Evolutionary conservation across 1,284 basidiomycete species (phyloP).

Genomic region (Fomitopsis betulina): DNA sequence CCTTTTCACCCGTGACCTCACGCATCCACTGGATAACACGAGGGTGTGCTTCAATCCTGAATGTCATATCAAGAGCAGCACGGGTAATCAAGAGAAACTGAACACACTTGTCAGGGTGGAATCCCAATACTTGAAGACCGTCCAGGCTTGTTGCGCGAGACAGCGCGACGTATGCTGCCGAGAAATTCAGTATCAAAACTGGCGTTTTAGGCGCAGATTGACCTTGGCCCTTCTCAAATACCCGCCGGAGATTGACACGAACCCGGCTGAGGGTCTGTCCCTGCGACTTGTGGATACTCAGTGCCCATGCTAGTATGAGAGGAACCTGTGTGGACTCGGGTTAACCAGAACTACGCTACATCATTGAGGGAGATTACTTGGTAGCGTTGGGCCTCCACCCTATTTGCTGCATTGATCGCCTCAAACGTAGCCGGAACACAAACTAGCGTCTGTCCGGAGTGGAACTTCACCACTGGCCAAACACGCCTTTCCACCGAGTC

Average conservation of each 20-base stretch:
- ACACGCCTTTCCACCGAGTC: slow-evolving; percentile 7
- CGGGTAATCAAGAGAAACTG: neutral
- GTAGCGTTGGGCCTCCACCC: slow-evolving; percentile 45
- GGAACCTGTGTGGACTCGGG: slow-evolving; percentile 46
- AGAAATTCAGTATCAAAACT: neutral
- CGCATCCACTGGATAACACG: neutral
- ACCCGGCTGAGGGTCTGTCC: slow-evolving; percentile 81
- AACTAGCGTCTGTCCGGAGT: slow-evolving; percentile 36
- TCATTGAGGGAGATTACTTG: slow-evolving; percentile 34
- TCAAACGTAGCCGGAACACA: slow-evolving; percentile 57
- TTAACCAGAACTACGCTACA: neutral
- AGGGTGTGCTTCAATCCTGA: slow-evolving; percentile 26
- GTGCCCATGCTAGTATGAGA: slow-evolving; percentile 76
- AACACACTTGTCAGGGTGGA: slow-evolving; percentile 45
- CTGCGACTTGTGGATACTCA: slow-evolving; percentile 86
- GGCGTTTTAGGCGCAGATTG: neutral
- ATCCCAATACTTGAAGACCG: slow-evolving; percentile 56
- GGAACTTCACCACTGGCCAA: slow-evolving; percentile 60
- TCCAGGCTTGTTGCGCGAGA: slow-evolving; percentile 65
- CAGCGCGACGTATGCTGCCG: slow-evolving; percentile 60
- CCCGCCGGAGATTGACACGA: slow-evolving; percentile 58
- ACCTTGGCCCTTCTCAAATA: slow-evolving; percentile 84
- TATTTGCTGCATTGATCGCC: slow-evolving; percentile 49
- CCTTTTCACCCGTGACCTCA: neutral
- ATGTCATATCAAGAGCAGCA: too few species aligned